Conservation (phyloP, 805 yeast genomes). For the Candida fluviatilis region DNA sequence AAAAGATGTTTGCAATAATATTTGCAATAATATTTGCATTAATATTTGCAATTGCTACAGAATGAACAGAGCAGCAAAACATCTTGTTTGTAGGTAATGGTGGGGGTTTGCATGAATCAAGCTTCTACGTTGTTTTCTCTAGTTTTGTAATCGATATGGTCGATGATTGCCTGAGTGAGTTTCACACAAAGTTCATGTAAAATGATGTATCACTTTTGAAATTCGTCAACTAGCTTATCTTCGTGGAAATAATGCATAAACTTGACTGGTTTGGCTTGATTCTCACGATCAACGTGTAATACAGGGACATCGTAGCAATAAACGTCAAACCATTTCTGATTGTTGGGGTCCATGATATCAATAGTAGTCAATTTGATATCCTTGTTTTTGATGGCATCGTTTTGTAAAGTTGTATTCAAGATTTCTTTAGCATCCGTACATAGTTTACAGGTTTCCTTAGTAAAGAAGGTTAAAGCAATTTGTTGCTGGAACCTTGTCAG, state of each 20-base stretch:
- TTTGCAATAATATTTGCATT: no score
- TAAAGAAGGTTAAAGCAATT: constrained; percentile 50
- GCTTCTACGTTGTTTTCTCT: no score
- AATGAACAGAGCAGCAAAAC: no score
- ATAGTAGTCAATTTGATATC: constrained; percentile 36
- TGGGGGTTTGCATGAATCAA: no score
- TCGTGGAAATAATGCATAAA: constrained; percentile 66
- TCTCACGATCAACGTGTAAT: constrained; percentile 54
- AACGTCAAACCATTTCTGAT: constrained; percentile 62
- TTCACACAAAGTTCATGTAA: no score
- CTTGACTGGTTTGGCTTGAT: constrained; percentile 45
- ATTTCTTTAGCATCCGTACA: constrained; percentile 62
- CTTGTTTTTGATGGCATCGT: constrained; percentile 18
- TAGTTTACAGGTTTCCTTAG: constrained; percentile 65
- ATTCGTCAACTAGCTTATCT: constrained; percentile 50
- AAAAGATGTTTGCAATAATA: no score
- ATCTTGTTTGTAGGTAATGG: no score
- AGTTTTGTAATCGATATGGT: no score
- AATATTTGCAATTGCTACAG: no score
- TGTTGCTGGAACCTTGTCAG: not conserved
- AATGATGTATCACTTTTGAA: constrained; percentile 27
- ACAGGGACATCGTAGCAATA: constrained; percentile 82
- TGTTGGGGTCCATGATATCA: constrained; percentile 58
- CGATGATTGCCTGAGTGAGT: no score
- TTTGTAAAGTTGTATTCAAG: constrained; percentile 38